Evolutionary conservation across 768 basidiomycete species (phyloP), one percentile per base, ranked within the genome.

Genomic region (Cyclocybe cylindracea): DNA sequence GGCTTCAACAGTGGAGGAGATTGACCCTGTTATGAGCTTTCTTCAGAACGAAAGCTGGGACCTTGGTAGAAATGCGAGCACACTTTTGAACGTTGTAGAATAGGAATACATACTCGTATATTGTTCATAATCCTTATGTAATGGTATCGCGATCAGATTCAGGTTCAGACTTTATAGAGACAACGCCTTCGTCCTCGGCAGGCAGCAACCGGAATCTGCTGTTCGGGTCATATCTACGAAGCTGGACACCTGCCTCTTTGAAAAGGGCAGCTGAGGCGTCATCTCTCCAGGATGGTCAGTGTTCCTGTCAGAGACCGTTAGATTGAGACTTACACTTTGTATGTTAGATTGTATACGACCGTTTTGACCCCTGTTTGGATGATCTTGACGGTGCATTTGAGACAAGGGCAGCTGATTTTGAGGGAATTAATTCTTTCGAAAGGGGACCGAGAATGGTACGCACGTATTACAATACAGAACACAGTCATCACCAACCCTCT

Each of bases 381-480:
- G 58, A 98, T 98, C 68, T 98, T 98, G 70, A 98, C 86, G 0
- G 95, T 93, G 65, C 97, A 99, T 57, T 82, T 86, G n/a, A 98
- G 75, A 66, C 97, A 99, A 0, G 97, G 97, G 61, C 97, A 99
- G n/a, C 95, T 98, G 50, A 31, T 1, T 43, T 48, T 51, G 31
- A 24, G 46, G 43, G 31, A 38, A 50, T 19, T 39, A 44, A 10
- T 33, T 8, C 10, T 40, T 47, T 44, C 13, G 11, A 13, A 41
- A 31, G 18, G 41, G 42, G 48, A n/a, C 24, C 38, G 13, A 10
- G 34, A 34, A 8, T 44, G 3, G 32, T 7, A 40, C 90, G 58
- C 53, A 98, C 94, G 97, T 99, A 64, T 99, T 99, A 79, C 97
- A 99, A 66, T 98, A 99, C 10, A 99, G 66, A n/a, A 91, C 89